Evolutionary conservation across 2,329 filamentous ascomycete species (phyloP).

Genomic region (Arachnopeziza araneosa): DNA sequence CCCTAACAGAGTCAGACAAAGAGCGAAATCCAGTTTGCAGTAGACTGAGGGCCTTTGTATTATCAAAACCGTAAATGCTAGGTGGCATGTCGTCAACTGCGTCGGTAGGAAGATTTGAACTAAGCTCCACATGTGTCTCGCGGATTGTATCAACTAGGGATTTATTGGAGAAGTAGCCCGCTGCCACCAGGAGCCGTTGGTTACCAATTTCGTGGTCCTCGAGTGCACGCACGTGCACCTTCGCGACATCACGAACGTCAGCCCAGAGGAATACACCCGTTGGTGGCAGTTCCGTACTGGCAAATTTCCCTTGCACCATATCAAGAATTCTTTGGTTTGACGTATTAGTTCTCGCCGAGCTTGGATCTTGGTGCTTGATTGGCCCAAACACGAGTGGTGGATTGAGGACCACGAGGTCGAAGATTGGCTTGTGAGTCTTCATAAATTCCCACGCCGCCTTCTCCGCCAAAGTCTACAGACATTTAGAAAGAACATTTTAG

Average conservation of each 20-base stretch:
- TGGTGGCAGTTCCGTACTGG: constrained; percentile 47
- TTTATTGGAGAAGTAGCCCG: constrained; percentile 53
- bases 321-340: constrained; percentile 62
- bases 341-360: constrained; percentile 59
- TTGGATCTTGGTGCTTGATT: constrained; percentile 51
- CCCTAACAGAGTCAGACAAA: constrained; percentile 53
- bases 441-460: constrained; percentile 59
- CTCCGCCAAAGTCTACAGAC: constrained; percentile 63
- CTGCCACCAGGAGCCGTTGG: constrained; percentile 57
- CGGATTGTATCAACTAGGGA: constrained; percentile 49
- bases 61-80: constrained; percentile 44
- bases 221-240: constrained; percentile 55
- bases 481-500: no score
- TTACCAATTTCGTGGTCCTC: constrained; percentile 49
- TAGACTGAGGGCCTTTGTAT: constrained; percentile 45
- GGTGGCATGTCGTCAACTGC: constrained; percentile 23
- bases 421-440: constrained; percentile 44
- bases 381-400: constrained; percentile 46
- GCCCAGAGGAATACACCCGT: constrained; percentile 51
- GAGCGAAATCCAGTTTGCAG: constrained; percentile 53
- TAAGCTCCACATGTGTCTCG: constrained; percentile 46
- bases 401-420: constrained; percentile 54
- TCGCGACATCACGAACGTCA: constrained; percentile 53
- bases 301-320: constrained; percentile 52
- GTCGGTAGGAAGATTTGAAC: constrained; percentile 40